Base-by-base conservation (phyloP, 1,284 basidiomycete genomes). In the Sporisorium exsertum region DNA sequence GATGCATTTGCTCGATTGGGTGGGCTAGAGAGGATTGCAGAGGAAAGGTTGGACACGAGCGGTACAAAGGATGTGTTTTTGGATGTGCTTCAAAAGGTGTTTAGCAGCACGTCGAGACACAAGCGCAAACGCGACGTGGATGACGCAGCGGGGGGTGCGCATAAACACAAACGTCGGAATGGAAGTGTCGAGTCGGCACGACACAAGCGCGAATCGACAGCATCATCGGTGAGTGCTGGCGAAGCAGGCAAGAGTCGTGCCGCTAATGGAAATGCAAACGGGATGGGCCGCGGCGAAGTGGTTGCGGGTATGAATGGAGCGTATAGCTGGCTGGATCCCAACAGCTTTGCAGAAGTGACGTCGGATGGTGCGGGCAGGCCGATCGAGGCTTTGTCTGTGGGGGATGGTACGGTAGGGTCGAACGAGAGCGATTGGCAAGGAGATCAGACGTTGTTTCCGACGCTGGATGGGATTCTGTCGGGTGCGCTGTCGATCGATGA, bases 401-500 rank as follows among this genome's bases (percentile, higher is more conserved):
- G 60, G 3, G 64, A 73, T 18, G 65, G 65, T 18, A 64, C 65
- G 0, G 58, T 61, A 13, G 53, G 40, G 3, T 69, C 65, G 29
- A 67, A 64, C 51, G 72, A 74, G 29, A 62, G 65, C 47, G 66
- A 74, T 22, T 70, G 66, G 72, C 72, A 62, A 20, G 60, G 58
- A 7, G 62, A 69, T 33, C 72, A 74, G 29, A 59, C 63, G 42
- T 56, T 74, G 24, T 69, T 74, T 27, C 66, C 72, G 7, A 69
- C 72, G 33, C 55, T 74, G 37, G 66, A 69, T 22, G 66, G 72
- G 18, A 74, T 74, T 24, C 45, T 74, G 27, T 74, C 72, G 13
- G 66, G 72, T 5, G 63, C 66, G 7, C 27, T 70, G 20, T 74
- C 72, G 46, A 70, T 74, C 32, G 66, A 74, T n/a, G 66, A 74